Percentiles rank a stretch among this genome's conserved stretches.
phyloP scores from a whole-genome alignment of 2,329 filamentous ascomycete genomes.

The Metarhizium rileyi region DNA sequence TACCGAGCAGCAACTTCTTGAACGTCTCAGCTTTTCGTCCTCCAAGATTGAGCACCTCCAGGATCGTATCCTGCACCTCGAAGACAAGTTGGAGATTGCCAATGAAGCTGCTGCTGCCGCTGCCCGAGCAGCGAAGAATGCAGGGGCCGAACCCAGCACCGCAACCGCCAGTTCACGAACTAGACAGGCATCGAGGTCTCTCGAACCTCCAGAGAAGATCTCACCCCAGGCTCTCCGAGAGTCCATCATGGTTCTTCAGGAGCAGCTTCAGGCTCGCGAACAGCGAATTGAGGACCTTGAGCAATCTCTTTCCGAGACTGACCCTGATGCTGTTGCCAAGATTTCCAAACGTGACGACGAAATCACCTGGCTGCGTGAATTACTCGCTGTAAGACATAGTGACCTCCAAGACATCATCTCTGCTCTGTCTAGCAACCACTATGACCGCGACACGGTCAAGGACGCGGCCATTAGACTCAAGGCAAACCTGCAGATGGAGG shows the following conservation, averaged over 20 bases:
- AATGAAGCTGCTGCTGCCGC: slow-evolving; percentile 81
- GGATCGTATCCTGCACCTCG: slow-evolving; percentile 73
- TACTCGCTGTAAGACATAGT: slow-evolving; percentile 80
- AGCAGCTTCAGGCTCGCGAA: slow-evolving; percentile 92
- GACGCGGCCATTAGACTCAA: slow-evolving; percentile 89
- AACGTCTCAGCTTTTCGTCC: slow-evolving; percentile 71
- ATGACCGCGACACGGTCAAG: slow-evolving; percentile 69
- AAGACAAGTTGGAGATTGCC: slow-evolving; percentile 85
- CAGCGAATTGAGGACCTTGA: slow-evolving; percentile 81
- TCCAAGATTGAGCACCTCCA: slow-evolving; percentile 80
- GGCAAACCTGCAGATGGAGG: slow-evolving; percentile 95
- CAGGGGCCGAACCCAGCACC: slow-evolving; percentile 30
- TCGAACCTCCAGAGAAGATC: slow-evolving; percentile 67
- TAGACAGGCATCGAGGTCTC: slow-evolving; percentile 22
- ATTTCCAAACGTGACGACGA: slow-evolving; percentile 89
- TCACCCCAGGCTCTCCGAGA: slow-evolving; percentile 91
- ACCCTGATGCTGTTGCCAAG: slow-evolving; percentile 70
- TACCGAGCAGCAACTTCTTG: slow-evolving; percentile 67
- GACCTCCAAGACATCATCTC: slow-evolving; percentile 89
- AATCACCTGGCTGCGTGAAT: slow-evolving; percentile 87
- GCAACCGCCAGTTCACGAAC: slow-evolving; percentile 13
- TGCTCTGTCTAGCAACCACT: slow-evolving; percentile 63
- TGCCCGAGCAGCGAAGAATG: slow-evolving; percentile 60
- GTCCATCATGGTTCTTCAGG: slow-evolving; percentile 91
- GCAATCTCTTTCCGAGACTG: slow-evolving; percentile 54